Conservation (phyloP, 2,329 filamentous ascomycete species). For the Talaromyces sp. region DNA sequence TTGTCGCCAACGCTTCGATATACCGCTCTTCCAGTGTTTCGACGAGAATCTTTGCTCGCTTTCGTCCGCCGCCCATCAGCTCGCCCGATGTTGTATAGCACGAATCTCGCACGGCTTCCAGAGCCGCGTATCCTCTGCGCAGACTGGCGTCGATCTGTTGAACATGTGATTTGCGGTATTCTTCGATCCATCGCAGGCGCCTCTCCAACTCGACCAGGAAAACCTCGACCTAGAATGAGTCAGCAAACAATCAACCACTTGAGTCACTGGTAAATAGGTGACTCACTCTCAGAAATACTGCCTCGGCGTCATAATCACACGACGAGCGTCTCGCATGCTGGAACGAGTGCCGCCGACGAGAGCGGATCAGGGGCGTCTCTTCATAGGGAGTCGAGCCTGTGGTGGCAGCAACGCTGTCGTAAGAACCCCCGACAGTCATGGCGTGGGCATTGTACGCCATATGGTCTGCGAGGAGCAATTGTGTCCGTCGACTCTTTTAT, state of each 20-base stretch:
- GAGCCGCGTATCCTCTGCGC: conserved; percentile 74
- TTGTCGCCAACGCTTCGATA: conserved; percentile 75
- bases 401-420: conserved; percentile 22
- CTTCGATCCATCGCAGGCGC: conserved; percentile 81
- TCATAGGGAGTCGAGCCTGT: conserved; percentile 26
- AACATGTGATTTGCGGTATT: conserved; percentile 76
- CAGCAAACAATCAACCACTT: neutral
- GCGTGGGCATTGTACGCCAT: conserved; percentile 38
- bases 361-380: conserved; percentile 30
- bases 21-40: conserved; percentile 87
- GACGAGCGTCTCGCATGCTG: conserved; percentile 38
- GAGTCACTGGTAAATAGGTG: neutral
- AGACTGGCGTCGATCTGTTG: conserved; percentile 78
- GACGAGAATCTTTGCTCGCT: conserved; percentile 80
- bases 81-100: conserved; percentile 89
- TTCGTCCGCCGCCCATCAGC: conserved; percentile 78
- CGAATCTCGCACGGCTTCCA: conserved; percentile 79
- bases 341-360: conserved; percentile 42
- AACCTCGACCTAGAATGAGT: conserved; percentile 35
- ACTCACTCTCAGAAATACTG: conserved; percentile 39
- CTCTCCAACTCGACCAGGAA: conserved; percentile 75
- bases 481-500: neutral
- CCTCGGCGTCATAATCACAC: conserved; percentile 41
- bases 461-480: neutral
- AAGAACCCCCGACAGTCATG: conserved; percentile 33